These are phyloP conservation scores for Mortierella sp. DNA, from an alignment of 371 early-diverging fungal genomes.

Conservation along the genomic window DNA sequence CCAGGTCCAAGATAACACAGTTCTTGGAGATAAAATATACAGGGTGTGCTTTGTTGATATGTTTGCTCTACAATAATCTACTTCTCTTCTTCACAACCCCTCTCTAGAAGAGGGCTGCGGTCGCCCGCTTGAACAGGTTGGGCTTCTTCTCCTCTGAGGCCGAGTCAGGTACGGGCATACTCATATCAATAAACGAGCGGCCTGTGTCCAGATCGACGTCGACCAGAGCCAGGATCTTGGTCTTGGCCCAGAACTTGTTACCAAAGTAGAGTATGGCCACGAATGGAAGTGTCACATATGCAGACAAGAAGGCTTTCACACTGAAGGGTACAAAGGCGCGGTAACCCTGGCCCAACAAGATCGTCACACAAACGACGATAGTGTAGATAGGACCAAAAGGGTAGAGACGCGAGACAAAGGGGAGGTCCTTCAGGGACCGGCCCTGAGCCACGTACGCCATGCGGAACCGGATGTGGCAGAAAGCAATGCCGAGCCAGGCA, in stretches of 20 bases:
- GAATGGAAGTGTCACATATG: constrained; percentile 52
- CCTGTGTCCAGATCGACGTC: constrained; percentile 72
- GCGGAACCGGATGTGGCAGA: constrained; percentile 86
- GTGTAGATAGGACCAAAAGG: constrained; percentile 79
- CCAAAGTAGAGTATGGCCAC: constrained; percentile 56
- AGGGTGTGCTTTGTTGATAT: too few species aligned
- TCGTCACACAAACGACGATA: constrained; percentile 61
- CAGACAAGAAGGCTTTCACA: constrained; percentile 46
- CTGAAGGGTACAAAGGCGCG: constrained; percentile 50
- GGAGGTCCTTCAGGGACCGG: constrained; percentile 69
- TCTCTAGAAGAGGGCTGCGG: constrained; percentile 21
- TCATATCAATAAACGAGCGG: constrained; percentile 42
- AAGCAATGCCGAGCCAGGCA: constrained; percentile 83
- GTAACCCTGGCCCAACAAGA: constrained; percentile 75
- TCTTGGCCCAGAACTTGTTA: constrained; percentile 63
- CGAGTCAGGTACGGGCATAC: constrained; percentile 16
- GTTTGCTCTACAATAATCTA: too few species aligned
- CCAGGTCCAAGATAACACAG: too few species aligned
- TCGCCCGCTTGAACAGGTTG: constrained; percentile 13
- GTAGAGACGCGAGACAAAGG: constrained; percentile 76
- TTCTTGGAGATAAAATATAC: too few species aligned
- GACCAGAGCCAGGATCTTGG: constrained; percentile 62
- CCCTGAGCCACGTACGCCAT: constrained; percentile 80
- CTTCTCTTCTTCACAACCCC: too few species aligned
- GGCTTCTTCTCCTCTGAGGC: constrained; percentile 27